Evolutionary conservation across 805 yeast species (phyloP).

Genomic region (Komagataella phaffii): DNA sequence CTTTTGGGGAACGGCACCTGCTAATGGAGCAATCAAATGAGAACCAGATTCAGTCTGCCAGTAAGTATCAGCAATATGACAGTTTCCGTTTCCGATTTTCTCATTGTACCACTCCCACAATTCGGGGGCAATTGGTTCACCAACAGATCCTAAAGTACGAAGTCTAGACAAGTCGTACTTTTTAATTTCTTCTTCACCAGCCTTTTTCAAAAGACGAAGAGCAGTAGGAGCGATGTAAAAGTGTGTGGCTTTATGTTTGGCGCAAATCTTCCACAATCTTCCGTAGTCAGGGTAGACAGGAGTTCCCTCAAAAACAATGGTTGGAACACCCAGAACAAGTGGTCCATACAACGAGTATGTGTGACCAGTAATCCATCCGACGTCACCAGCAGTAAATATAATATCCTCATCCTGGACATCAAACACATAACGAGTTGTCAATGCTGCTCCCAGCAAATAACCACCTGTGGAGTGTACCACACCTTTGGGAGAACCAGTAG

Average conservation of each 20-base stretch:
- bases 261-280: constrained; percentile 94
- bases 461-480: constrained; percentile 94
- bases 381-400: constrained; percentile 94
- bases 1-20: constrained; percentile 89
- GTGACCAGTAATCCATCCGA: constrained; percentile 99
- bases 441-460: constrained; percentile 80
- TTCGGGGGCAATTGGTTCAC: constrained; percentile 97
- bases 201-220: constrained; percentile 67
- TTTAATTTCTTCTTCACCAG: constrained; percentile 75
- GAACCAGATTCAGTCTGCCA: constrained; percentile 99
- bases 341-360: constrained; percentile 95
- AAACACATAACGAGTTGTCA: constrained; percentile 86
- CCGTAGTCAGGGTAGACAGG: constrained; percentile 95
- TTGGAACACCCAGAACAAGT: constrained; percentile 72
- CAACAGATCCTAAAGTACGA: constrained; percentile 92
- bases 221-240: constrained; percentile 99
- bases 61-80: constrained; percentile 91
- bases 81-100: constrained; percentile 77
- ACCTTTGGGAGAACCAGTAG: constrained; percentile 98
- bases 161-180: constrained; percentile 75
- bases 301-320: constrained; percentile 92
- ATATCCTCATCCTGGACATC: constrained; percentile 84
- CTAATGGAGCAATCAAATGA: constrained; percentile 86
- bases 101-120: constrained; percentile 98
- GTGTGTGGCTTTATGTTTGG: constrained; percentile 82